Conservation (phyloP, 768 basidiomycete genomes). For the Rhizopogon vesiculosus region DNA sequence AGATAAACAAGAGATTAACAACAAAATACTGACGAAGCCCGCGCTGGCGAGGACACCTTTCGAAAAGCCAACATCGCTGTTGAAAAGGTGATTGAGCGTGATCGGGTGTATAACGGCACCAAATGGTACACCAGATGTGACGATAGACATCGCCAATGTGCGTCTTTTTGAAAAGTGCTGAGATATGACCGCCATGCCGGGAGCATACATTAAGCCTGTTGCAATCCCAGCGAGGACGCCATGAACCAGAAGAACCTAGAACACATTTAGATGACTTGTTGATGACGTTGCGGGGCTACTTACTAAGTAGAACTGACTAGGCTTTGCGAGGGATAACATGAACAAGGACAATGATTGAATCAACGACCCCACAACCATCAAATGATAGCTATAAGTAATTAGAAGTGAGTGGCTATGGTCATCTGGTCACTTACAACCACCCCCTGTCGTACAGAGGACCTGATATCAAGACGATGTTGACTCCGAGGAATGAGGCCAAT, state of each 20-base stretch:
- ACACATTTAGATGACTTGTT: neutral
- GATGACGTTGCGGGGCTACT: neutral
- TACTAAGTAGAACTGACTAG: conserved; percentile 23
- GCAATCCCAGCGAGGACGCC: conserved; percentile 37
- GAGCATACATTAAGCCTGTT: conserved; percentile 40
- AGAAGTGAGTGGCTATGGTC: conserved; percentile 3
- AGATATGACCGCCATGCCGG: conserved; percentile 35
- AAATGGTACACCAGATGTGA: conserved; percentile 42
- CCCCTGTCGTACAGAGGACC: conserved; percentile 42
- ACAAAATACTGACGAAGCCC: conserved; percentile 29
- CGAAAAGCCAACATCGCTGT: conserved; percentile 41
- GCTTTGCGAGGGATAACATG: conserved; percentile 21
- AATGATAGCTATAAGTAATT: neutral
- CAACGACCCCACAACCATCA: conserved; percentile 10
- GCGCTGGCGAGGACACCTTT: conserved; percentile 36
- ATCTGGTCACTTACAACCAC: conserved; percentile 29
- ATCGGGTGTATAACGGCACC: conserved; percentile 57
- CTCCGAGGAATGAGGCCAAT: conserved; percentile 32
- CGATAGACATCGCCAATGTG: conserved; percentile 40
- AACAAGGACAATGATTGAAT: conserved; percentile 18
- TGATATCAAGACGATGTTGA: conserved; percentile 32
- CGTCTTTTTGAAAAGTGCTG: conserved; percentile 40
- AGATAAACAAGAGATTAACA: conserved; percentile 34
- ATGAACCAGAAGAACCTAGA: conserved; percentile 38
- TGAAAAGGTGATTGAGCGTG: conserved; percentile 47